Conservation (phyloP, 768 basidiomycete genomes). For the Mycena indigotica region DNA sequence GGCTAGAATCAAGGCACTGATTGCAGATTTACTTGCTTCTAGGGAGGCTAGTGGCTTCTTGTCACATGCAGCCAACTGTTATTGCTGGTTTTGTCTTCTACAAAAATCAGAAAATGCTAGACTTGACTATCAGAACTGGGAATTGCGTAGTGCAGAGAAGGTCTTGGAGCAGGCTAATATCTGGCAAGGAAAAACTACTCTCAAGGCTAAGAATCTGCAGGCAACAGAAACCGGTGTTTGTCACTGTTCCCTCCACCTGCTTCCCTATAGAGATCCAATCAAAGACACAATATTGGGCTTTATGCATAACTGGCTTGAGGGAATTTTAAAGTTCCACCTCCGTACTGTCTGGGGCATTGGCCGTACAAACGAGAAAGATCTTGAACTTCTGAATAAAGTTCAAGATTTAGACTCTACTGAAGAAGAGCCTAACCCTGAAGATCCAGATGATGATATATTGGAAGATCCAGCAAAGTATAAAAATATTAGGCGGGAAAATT, state of each 20-base stretch:
- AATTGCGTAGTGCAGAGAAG: slow-evolving; percentile 7
- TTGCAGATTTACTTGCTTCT: slow-evolving; percentile 19
- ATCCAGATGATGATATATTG: too few relatives aligned
- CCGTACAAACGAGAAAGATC: neutral
- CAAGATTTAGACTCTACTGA: neutral
- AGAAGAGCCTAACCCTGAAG: neutral
- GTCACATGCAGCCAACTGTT: slow-evolving; percentile 10
- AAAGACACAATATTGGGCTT: slow-evolving; percentile 16
- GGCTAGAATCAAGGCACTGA: slow-evolving; percentile 16
- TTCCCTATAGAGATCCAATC: slow-evolving; percentile 23
- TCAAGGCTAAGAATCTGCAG: slow-evolving; percentile 4
- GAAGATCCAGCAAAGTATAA: too few relatives aligned
- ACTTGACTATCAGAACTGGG: slow-evolving; percentile 18
- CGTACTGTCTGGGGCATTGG: slow-evolving; percentile 20
- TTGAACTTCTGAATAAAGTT: neutral
- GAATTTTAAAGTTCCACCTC: slow-evolving; percentile 18
- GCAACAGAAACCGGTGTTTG: slow-evolving; percentile 17
- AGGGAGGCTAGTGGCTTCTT: slow-evolving; percentile 21
- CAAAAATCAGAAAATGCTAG: slow-evolving; percentile 5
- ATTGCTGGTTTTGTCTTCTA: slow-evolving; percentile 24
- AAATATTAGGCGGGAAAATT: neutral
- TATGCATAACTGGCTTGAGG: slow-evolving; percentile 24
- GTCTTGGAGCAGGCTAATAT: slow-evolving; percentile 9
- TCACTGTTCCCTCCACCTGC: slow-evolving; percentile 15
- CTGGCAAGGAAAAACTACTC: slow-evolving; percentile 18